Percentiles rank a stretch among this genome's conserved stretches.
Evolutionary conservation across 495 filamentous ascomycete genomes (phyloP).

Genomic region (Pyrenula aspistea): DNA sequence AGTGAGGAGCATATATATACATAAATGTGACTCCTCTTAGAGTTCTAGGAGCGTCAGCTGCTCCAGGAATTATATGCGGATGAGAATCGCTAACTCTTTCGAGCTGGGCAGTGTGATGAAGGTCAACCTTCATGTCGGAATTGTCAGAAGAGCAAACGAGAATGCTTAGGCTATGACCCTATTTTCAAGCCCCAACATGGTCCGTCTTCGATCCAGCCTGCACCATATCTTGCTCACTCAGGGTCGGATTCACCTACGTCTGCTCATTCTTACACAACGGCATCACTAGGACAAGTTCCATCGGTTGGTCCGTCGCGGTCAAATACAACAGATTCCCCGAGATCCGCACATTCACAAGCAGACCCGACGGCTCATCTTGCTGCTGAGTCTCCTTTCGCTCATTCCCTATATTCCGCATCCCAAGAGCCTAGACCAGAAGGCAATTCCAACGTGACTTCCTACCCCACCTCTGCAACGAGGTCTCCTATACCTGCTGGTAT

Average conservation of each 20-base stretch:
- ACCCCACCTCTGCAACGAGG: background rate
- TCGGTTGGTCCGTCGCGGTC: slow-evolving; percentile 21
- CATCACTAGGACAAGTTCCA: slow-evolving; percentile 23
- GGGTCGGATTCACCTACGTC: slow-evolving; percentile 7
- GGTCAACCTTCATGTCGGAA: slow-evolving; percentile 89
- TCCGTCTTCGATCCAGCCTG: slow-evolving; percentile 65
- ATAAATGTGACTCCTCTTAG: slow-evolving; percentile 20
- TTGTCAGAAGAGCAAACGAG: slow-evolving; percentile 95
- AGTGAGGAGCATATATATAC: slow-evolving; percentile 12
- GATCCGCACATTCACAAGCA: slow-evolving; percentile 45
- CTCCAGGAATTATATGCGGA: slow-evolving; percentile 15
- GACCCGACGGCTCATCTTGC: slow-evolving; percentile 21
- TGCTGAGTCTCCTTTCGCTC: slow-evolving; percentile 13
- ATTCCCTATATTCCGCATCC: slow-evolving; percentile 10
- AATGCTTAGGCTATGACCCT: slow-evolving; percentile 94
- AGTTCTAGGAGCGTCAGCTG: slow-evolving; percentile 14
- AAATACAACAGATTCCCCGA: slow-evolving; percentile 40
- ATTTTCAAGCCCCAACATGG: slow-evolving; percentile 86
- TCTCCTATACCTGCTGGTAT: background rate
- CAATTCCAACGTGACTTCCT: slow-evolving; percentile 8
- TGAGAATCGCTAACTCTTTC: slow-evolving; percentile 7
- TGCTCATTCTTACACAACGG: slow-evolving; percentile 17
- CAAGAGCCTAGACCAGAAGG: slow-evolving; percentile 27
- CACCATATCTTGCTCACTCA: background rate
- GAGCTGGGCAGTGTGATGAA: slow-evolving; percentile 74